A percentile compares a stretch with the other conserved stretches of the same genome.
Evolutionary conservation across 495 filamentous ascomycete species (phyloP).

Genomic region (Podospora pseudopauciseta): DNA sequence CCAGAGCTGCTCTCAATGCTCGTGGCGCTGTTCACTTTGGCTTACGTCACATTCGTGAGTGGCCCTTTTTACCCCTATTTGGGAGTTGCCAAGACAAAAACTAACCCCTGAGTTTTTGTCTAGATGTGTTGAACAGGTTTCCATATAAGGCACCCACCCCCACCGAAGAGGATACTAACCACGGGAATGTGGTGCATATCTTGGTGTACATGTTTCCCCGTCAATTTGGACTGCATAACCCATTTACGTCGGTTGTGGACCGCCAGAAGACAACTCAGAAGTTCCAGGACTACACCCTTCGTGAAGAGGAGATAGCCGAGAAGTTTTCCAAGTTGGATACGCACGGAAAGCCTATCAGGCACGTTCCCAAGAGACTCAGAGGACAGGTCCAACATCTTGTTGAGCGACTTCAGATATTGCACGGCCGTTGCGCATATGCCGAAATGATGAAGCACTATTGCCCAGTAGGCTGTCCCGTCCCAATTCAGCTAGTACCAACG

Average conservation of each 20-base stretch:
- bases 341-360: conserved; percentile 22
- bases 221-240: conserved; percentile 87
- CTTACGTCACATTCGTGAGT: conserved; percentile 75
- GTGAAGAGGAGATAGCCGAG: conserved; percentile 73
- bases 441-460: conserved; percentile 79
- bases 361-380: conserved; percentile 74
- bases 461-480: conserved; percentile 41
- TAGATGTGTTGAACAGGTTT: conserved; percentile 84
- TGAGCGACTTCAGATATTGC: conserved; percentile 62
- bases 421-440: conserved; percentile 72
- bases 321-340: conserved; percentile 30
- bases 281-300: conserved; percentile 76
- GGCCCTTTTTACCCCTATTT: background rate
- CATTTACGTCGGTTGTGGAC: conserved; percentile 70
- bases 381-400: conserved; percentile 58
- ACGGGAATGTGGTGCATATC: conserved; percentile 62
- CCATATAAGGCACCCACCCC: conserved; percentile 32
- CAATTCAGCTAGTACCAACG: background rate
- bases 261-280: conserved; percentile 59
- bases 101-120: conserved; percentile 2
- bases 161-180: conserved; percentile 31
- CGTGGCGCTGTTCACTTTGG: conserved; percentile 68
- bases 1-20: conserved; percentile 62
- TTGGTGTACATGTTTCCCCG: conserved; percentile 93
- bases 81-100: background rate